A percentile compares a stretch with the other conserved stretches of the same genome.
Conservation (phyloP, 345 rosid genomes). For the Gossypium anomalum region DNA sequence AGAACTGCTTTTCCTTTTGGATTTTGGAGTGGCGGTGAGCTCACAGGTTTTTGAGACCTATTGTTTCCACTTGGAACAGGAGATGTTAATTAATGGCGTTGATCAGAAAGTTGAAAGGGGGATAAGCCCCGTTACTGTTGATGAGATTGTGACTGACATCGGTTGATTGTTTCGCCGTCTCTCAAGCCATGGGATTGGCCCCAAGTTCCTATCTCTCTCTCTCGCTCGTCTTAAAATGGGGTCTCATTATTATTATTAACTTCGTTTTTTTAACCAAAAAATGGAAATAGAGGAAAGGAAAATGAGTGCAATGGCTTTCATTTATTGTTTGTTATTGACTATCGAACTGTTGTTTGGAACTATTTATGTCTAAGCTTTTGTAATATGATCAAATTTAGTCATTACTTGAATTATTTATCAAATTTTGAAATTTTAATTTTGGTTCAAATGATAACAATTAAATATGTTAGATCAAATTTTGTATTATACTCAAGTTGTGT, state of each 20-base stretch:
- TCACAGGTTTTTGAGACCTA: slow-evolving; percentile 63
- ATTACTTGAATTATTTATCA: too few relatives aligned
- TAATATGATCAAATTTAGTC: too few relatives aligned
- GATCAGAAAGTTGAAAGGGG: background rate
- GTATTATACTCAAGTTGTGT: too few relatives aligned
- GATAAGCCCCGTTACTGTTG: background rate
- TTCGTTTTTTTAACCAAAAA: too few relatives aligned
- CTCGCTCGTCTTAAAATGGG: too few relatives aligned
- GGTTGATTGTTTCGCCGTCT: background rate
- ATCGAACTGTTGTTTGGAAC: background rate
- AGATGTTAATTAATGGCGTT: slow-evolving; percentile 34
- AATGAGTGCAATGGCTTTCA: background rate
- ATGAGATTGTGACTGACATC: background rate
- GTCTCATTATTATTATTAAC: too few relatives aligned
- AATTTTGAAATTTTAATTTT: too few relatives aligned
- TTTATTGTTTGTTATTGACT: background rate
- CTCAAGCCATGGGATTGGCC: background rate
- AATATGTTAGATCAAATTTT: too few relatives aligned
- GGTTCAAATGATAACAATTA: fast-evolving
- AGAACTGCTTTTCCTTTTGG: slow-evolving; percentile 71
- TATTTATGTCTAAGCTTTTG: too few relatives aligned
- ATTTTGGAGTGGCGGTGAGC: slow-evolving; percentile 60
- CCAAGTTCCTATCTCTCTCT: background rate
- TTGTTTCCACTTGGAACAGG: slow-evolving; percentile 70
- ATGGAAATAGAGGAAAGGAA: too few relatives aligned